Evolutionary conservation across 345 rosid genomes (phyloP).

Genomic region (Zanthoxylum bungeanum): DNA sequence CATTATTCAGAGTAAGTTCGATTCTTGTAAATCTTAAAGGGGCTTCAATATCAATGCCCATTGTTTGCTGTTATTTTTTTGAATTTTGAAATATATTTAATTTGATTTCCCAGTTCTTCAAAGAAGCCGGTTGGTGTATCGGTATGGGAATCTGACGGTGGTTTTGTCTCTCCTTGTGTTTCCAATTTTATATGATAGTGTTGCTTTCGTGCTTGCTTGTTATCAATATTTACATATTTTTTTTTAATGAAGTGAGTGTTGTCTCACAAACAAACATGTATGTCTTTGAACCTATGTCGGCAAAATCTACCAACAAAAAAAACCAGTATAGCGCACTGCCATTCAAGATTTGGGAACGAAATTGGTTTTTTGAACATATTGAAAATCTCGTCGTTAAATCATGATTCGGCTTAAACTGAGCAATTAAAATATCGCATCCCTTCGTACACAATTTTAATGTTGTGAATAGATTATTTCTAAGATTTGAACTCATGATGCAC

Average conservation of each 20-base stretch:
- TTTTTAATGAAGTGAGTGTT: background rate
- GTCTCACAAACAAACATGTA: background rate
- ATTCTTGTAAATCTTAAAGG: background rate
- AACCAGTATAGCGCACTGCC: too few species aligned
- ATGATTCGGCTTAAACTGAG: too few species aligned
- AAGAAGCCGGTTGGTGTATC: constrained; percentile 15
- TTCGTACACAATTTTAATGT: too few species aligned
- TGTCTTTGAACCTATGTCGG: background rate
- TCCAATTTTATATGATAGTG: constrained; percentile 10
- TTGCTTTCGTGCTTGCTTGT: too few species aligned
- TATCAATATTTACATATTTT: too few species aligned
- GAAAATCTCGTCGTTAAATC: too few species aligned
- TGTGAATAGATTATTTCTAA: too few species aligned
- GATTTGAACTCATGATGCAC: too few species aligned
- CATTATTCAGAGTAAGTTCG: background rate
- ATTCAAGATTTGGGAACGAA: too few species aligned
- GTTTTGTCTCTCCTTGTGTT: constrained; percentile 26
- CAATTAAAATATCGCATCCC: too few species aligned
- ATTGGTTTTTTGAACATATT: too few species aligned
- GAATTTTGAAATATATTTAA: background rate
- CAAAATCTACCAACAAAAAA: background rate
- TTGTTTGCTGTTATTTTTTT: background rate
- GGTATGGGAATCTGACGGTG: constrained; percentile 42
- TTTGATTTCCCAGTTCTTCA: background rate
- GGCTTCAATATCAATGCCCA: background rate